A percentile compares a stretch with the other conserved stretches of the same genome.
Conservation (phyloP, 345 rosid species). For the Eucalyptus erythrocorys region DNA sequence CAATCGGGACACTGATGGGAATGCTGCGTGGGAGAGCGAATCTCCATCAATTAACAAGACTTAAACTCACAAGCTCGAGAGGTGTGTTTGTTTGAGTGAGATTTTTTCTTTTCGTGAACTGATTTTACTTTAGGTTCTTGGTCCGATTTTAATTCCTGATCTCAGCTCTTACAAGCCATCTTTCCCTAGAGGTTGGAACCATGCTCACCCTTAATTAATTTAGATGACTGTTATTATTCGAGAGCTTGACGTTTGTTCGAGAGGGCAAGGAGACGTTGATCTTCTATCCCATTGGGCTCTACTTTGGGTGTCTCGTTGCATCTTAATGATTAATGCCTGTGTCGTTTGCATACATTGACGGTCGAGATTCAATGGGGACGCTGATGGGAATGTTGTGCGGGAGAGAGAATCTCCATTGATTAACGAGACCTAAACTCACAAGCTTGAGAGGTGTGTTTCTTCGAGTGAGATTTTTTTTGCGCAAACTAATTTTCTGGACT, state of each 20-base stretch:
- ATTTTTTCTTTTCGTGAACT: too few species aligned
- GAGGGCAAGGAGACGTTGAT: not conserved
- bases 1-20: not conserved
- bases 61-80: fast-evolving
- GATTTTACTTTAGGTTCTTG: too few species aligned
- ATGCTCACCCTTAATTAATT: too few species aligned
- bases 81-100: too few species aligned
- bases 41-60: not conserved
- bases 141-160: too few species aligned
- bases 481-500: fast-evolving
- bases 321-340: fast-evolving
- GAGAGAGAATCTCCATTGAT: not conserved
- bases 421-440: not conserved
- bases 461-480: not conserved
- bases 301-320: not conserved
- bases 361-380: fast-evolving
- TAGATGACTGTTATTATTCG: not conserved
- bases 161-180: too few species aligned
- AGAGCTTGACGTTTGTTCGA: not conserved
- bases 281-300: not conserved
- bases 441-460: not conserved
- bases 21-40: fast-evolving
- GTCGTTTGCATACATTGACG: fast-evolving
- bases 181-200: too few species aligned
- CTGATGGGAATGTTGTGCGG: not conserved